Evolutionary conservation across 164 flowering plant genomes (phyloP).

Genomic region (Protea cynaroides): DNA sequence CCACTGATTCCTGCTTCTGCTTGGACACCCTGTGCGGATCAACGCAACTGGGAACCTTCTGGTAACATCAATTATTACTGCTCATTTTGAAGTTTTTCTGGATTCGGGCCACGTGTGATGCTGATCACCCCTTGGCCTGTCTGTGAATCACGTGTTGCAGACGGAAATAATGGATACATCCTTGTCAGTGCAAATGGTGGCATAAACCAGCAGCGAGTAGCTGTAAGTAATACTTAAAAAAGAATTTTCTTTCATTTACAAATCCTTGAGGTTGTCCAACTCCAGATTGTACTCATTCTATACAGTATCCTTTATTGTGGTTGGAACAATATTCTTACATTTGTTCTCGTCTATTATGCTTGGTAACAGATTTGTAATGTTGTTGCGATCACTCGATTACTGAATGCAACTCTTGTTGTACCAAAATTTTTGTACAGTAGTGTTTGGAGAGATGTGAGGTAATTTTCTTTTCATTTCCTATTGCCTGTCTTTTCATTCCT

Average conservation of each 20-base stretch:
- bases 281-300: conserved; percentile 1
- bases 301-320: not conserved
- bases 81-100: not conserved
- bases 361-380: conserved; percentile 82
- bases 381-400: conserved; percentile 84
- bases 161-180: conserved; percentile 78
- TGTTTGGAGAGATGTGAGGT: conserved; percentile 94
- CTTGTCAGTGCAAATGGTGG: conserved; percentile 99
- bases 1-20: conserved; percentile 54
- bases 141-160: conserved; percentile 27
- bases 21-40: conserved; percentile 91
- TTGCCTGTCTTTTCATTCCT: no score
- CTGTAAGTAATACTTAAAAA: conserved; percentile 53
- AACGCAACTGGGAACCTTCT: conserved; percentile 60
- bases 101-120: not conserved
- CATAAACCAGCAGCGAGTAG: conserved; percentile 96
- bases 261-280: not conserved
- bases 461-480: conserved; percentile 10
- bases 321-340: conserved; percentile 4
- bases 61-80: conserved; percentile 33
- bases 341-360: conserved; percentile 9
- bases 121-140: not conserved
- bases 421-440: conserved; percentile 88
- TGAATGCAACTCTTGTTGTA: conserved; percentile 84
- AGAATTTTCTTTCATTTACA: not conserved